Percentiles rank a stretch among this genome's conserved stretches.
These are phyloP conservation scores for Russula foetens DNA, from an alignment of 768 basidiomycete species.

Conservation along the genomic window DNA sequence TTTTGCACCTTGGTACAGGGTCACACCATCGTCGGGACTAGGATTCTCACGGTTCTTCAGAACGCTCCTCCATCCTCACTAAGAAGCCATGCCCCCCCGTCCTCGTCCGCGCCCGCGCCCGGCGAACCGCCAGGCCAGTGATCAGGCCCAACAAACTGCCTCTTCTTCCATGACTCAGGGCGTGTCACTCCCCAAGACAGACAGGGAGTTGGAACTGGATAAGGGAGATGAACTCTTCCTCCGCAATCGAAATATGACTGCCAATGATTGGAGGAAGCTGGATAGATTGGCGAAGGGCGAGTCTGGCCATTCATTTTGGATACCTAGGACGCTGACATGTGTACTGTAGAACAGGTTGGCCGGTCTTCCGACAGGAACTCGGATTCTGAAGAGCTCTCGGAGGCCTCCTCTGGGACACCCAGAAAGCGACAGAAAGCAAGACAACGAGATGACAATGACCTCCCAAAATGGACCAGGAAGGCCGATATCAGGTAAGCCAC, in stretches of 20 bases:
- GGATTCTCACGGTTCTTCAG: conserved; percentile 15
- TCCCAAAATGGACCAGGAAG: conserved; percentile 18
- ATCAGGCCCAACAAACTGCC: conserved; percentile 2
- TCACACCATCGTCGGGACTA: neutral
- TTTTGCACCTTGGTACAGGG: too few species aligned
- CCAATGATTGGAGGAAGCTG: conserved; percentile 51
- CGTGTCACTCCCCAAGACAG: conserved; percentile 8
- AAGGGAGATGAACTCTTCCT: conserved; percentile 68
- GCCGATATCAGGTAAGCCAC: conserved; percentile 15
- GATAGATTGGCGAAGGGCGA: conserved; percentile 50
- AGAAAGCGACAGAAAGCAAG: conserved; percentile 15
- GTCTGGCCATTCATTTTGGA: conserved; percentile 10
- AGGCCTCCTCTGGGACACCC: conserved; percentile 10
- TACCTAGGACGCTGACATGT: neutral
- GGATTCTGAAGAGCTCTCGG: conserved; percentile 18
- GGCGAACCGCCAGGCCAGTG: conserved; percentile 14
- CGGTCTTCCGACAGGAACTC: conserved; percentile 18
- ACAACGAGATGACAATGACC: conserved; percentile 8
- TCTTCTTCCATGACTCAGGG: conserved; percentile 4
- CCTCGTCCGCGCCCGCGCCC: conserved; percentile 21
- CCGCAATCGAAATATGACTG: conserved; percentile 50
- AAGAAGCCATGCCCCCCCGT: conserved; percentile 18
- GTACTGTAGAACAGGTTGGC: conserved; percentile 9
- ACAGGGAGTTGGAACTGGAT: conserved; percentile 27
- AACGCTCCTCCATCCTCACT: neutral